Conservation (phyloP, 176 grass and related monocot genomes). For the Oryza rufipogon region DNA sequence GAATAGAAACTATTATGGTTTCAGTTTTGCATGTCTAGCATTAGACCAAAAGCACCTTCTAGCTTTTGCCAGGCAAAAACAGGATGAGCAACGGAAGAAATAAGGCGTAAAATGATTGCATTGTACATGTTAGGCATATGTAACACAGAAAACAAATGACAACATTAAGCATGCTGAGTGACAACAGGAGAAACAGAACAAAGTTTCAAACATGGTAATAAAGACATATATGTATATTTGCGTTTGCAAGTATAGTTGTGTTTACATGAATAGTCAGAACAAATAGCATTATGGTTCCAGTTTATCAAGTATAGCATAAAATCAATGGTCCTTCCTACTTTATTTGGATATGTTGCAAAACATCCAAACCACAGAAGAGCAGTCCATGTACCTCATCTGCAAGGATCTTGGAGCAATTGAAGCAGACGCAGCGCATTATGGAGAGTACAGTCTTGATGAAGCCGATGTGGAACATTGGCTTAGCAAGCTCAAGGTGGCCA, state of each 20-base stretch:
- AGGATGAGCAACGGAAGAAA: neutral
- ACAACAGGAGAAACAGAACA: slow-evolving; percentile 7
- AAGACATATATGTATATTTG: neutral
- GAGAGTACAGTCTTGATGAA: slow-evolving; percentile 92
- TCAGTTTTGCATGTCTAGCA: neutral
- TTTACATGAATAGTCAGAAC: neutral
- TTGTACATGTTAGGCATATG: slow-evolving; percentile 3
- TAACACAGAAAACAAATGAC: neutral
- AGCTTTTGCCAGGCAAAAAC: neutral
- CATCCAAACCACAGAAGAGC: neutral
- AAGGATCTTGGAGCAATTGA: slow-evolving; percentile 98
- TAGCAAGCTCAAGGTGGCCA: slow-evolving; percentile 96
- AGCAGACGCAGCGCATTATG: slow-evolving; percentile 99
- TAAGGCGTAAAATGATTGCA: slow-evolving; percentile 19
- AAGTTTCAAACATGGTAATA: neutral
- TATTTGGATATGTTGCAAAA: neutral
- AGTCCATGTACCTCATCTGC: slow-evolving; percentile 71
- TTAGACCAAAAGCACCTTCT: neutral
- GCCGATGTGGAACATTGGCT: slow-evolving; percentile 95
- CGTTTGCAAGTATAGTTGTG: neutral
- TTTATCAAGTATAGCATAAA: neutral
- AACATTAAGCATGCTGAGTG: neutral
- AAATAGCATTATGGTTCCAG: slow-evolving; percentile 3
- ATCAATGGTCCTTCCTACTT: neutral
- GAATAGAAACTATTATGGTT: neutral